A percentile compares a stretch with the other conserved stretches of the same genome.
phyloP scores from a whole-genome alignment of 257 asterid species.

The Capsicum pubescens region DNA sequence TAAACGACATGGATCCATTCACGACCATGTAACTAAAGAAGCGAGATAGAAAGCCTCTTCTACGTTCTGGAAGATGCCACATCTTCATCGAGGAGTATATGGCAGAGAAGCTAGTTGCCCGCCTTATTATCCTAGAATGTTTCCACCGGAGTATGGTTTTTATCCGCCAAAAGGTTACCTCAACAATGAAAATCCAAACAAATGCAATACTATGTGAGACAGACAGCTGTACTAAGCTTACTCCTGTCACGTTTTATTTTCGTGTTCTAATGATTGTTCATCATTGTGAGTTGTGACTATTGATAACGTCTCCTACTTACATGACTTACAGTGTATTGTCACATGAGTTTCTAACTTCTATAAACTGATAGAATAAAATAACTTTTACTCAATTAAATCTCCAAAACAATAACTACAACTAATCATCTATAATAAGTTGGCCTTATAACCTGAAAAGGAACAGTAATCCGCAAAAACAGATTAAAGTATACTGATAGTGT shows the following conservation, averaged over 20 bases:
- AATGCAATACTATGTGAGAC: not conserved
- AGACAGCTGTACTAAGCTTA: not conserved
- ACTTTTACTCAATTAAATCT: not conserved
- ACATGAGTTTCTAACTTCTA: not conserved
- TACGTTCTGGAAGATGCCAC: not conserved
- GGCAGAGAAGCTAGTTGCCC: not conserved
- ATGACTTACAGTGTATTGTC: not conserved
- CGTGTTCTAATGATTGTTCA: not conserved
- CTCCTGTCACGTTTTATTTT: not conserved
- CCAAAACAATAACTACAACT: not conserved
- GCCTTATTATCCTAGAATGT: not conserved
- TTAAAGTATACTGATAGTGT: not conserved
- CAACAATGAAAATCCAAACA: constrained; percentile 22
- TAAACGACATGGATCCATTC: constrained; percentile 25
- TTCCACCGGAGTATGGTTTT: constrained; percentile 15
- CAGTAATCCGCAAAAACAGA: too few species aligned
- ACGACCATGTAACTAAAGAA: not conserved
- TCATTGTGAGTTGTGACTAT: not conserved
- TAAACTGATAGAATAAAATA: too few species aligned
- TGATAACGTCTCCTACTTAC: not conserved
- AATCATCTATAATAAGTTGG: not conserved
- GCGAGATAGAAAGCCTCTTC: not conserved
- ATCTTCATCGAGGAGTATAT: not conserved
- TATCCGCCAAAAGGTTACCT: not conserved
- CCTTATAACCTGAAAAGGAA: too few species aligned